Conservation (phyloP, 306 rosid species). For the Cicer arietinum region DNA sequence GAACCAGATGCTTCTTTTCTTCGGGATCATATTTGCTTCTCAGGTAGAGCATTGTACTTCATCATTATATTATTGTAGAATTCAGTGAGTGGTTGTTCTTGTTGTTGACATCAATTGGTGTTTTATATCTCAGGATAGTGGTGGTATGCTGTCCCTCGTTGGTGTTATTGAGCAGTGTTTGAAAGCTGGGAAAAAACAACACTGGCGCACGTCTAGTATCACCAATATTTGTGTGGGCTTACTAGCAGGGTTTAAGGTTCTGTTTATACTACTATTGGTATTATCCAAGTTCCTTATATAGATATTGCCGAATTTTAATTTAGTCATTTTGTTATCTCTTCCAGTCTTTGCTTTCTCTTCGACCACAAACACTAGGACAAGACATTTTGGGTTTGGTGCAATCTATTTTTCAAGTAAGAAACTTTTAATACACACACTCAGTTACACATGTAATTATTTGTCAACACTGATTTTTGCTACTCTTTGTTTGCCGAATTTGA, state of each 20-base stretch:
- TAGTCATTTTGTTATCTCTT: slow-evolving; percentile 43
- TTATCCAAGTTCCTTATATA: slow-evolving; percentile 23
- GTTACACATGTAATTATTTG: neutral
- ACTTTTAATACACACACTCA: slow-evolving; percentile 4
- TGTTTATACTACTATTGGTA: slow-evolving; percentile 41
- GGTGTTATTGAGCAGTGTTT: slow-evolving; percentile 87
- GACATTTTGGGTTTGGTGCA: slow-evolving; percentile 84
- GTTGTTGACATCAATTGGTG: slow-evolving; percentile 47
- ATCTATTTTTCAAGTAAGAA: slow-evolving; percentile 80
- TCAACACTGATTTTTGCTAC: slow-evolving; percentile 15
- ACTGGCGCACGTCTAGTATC: slow-evolving; percentile 82
- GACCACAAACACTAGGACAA: slow-evolving; percentile 72
- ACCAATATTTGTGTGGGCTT: slow-evolving; percentile 92
- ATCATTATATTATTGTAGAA: slow-evolving; percentile 40
- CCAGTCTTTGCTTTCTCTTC: slow-evolving; percentile 75
- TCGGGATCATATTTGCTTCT: slow-evolving; percentile 89
- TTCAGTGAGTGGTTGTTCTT: slow-evolving; percentile 24
- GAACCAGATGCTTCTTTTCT: slow-evolving; percentile 96
- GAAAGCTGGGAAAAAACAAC: slow-evolving; percentile 91
- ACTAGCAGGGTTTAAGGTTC: slow-evolving; percentile 93
- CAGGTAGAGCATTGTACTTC: slow-evolving; percentile 62
- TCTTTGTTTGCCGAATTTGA: slow-evolving; percentile 41
- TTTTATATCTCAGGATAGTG: slow-evolving; percentile 69
- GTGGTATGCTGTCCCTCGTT: slow-evolving; percentile 88
- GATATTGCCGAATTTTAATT: slow-evolving; percentile 42